These are phyloP conservation scores for Boechera stricta DNA, from an alignment of 345 rosid genomes.

Conservation along the genomic window DNA sequence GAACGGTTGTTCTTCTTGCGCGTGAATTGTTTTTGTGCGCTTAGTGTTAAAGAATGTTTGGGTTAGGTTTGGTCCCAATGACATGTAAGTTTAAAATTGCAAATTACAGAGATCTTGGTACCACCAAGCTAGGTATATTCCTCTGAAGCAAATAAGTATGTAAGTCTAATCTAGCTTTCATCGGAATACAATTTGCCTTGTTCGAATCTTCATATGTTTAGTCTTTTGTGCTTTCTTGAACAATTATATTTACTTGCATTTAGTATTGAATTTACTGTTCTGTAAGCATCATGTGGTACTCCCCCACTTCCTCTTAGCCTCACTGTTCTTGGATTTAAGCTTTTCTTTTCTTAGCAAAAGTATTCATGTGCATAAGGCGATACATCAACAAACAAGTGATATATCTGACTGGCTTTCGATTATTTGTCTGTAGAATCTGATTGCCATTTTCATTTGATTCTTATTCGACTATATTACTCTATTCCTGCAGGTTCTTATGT, in stretches of 20 bases:
- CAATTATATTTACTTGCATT: neutral
- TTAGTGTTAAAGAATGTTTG: neutral
- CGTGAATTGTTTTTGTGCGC: neutral
- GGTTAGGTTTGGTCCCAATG: neutral
- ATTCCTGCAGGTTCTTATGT: slow-evolving; percentile 79
- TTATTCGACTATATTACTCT: neutral
- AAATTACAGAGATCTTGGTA: slow-evolving; percentile 1
- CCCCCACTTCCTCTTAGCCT: neutral
- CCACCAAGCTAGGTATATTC: neutral
- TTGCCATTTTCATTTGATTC: neutral
- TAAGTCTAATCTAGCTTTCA: neutral
- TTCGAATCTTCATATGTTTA: neutral
- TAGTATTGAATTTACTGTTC: neutral
- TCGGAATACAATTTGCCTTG: slow-evolving; percentile 3
- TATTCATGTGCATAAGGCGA: neutral
- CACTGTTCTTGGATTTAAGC: neutral
- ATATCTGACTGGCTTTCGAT: neutral
- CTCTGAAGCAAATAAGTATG: too few relatives aligned
- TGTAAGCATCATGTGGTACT: neutral
- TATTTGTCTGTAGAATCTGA: neutral
- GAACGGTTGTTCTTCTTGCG: slow-evolving; percentile 5
- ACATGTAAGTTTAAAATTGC: neutral
- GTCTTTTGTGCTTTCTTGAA: slow-evolving; percentile 1
- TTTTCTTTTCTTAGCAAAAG: neutral
- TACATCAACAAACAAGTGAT: neutral